phyloP scores from a whole-genome alignment of 2,329 filamentous ascomycete genomes.

The Aspergillus japonicus region DNA sequence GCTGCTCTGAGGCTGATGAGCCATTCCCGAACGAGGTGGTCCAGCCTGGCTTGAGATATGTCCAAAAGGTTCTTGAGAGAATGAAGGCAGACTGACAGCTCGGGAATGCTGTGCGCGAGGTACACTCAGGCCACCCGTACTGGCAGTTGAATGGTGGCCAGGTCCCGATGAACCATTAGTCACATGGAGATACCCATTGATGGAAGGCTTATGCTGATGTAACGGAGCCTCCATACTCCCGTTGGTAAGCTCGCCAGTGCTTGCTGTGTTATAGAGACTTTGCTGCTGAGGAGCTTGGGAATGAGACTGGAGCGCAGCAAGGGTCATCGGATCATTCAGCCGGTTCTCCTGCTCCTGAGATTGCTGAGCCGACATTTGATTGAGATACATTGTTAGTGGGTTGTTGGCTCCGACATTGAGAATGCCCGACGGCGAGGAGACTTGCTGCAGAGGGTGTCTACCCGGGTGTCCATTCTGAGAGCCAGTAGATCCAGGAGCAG shows the following conservation, averaged over 20 bases:
- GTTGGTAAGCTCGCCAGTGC: conserved; percentile 61
- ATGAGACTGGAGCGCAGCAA: conserved; percentile 56
- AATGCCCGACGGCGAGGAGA: conserved; percentile 64
- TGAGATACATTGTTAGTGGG: conserved; percentile 89
- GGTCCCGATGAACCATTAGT: conserved; percentile 64
- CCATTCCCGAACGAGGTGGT: conserved; percentile 35
- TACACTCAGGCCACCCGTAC: conserved; percentile 54
- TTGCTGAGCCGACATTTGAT: conserved; percentile 62
- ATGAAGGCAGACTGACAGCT: conserved; percentile 82
- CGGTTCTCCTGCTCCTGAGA: conserved; percentile 66
- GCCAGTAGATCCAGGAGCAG: conserved; percentile 55
- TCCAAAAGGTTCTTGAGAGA: conserved; percentile 59
- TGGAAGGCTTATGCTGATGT: conserved; percentile 61
- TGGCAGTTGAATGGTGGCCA: conserved; percentile 69
- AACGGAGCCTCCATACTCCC: conserved; percentile 50
- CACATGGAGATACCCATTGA: conserved; percentile 59
- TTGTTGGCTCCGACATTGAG: conserved; percentile 80
- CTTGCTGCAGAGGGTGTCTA: conserved; percentile 57
- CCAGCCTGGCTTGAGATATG: conserved; percentile 38
- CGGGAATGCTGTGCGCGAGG: conserved; percentile 67
- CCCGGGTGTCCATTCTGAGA: conserved; percentile 57
- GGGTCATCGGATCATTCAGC: conserved; percentile 43
- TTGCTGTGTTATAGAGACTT: conserved; percentile 73
- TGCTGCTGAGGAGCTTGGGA: conserved; percentile 74
- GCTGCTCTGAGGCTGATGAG: conserved; percentile 49